Evolutionary conservation across 2,329 filamentous ascomycete species (phyloP), one percentile per base, ranked within the genome.

Genomic region (Aaosphaeria arxii): DNA sequence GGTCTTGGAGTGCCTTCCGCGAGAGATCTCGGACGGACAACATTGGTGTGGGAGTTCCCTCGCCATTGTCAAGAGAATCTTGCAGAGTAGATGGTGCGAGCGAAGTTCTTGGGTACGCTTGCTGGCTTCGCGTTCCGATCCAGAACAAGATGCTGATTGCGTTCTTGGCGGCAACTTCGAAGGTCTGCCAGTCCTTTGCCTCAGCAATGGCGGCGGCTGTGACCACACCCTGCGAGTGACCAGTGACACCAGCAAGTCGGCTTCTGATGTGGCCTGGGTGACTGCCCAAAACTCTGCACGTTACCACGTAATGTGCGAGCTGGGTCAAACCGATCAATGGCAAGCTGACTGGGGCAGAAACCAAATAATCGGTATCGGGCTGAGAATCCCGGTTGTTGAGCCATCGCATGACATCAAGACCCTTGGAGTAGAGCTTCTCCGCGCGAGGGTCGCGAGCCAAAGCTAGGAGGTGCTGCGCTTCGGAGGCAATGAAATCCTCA

Each of bases 11-110:
- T 58, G 95, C 88, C 40, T 86, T 82, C 63, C 88, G 84, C 0
- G 92, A 87, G 30, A 99, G 83, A 66, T 99, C 94, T 43, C 94
- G 89, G 57, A 99, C 95, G 64, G 94, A 97, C 57, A 99, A 77
- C 94, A 99, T 99, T 39, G 94, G 95, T 1, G 94, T 97, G 1
- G 95, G 94, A 5, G 81, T 82, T n/a, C 95, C 95, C 74, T 99
- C 94, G 45, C 94, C 92, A 69, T 94, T 86, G 67, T 96, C 92
- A 57, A 90, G 81, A 1, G 94, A 96, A 73, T 99, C 94, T 67
- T 92, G 89, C 46, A 99, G 81, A 65, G 92, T 89, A 40, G 84
- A 88, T 0, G 94, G 95, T 4, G 91, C 90, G 62, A 99, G 81
- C 32, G 94, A 97, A 4, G 94, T 99, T 59, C 89, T 85, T 36